Conservation (phyloP, 352 stramenopile genomes). For the Phytopythium boreale region DNA sequence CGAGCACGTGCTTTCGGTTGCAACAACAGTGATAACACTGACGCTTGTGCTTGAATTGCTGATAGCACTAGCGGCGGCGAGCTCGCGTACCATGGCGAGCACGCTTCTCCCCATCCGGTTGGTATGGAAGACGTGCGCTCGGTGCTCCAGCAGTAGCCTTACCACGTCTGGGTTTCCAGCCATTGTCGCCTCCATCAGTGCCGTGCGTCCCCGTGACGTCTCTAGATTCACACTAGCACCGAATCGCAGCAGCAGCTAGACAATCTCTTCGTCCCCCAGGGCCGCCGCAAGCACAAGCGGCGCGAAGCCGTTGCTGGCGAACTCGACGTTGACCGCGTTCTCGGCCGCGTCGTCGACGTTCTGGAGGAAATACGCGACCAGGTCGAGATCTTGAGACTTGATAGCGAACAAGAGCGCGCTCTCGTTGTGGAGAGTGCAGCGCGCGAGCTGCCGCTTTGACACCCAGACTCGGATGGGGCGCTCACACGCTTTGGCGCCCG, state of each 20-base stretch:
- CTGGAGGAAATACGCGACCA: slow-evolving; percentile 61
- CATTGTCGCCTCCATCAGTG: slow-evolving; percentile 60
- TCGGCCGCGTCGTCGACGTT: slow-evolving; percentile 24
- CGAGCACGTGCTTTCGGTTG: not conserved
- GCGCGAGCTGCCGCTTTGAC: slow-evolving; percentile 27
- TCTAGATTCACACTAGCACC: slow-evolving; percentile 74
- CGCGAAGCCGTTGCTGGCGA: slow-evolving; percentile 57
- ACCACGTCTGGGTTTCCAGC: slow-evolving; percentile 47
- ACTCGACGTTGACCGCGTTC: slow-evolving; percentile 49
- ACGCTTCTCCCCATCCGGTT: slow-evolving; percentile 61
- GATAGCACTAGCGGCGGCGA: slow-evolving; percentile 7
- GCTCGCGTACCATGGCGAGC: slow-evolving; percentile 34
- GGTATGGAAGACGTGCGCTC: slow-evolving; percentile 52
- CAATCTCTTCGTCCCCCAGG: slow-evolving; percentile 38
- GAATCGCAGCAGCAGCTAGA: slow-evolving; percentile 55
- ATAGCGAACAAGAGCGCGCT: slow-evolving; percentile 58
- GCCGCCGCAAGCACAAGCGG: slow-evolving; percentile 50
- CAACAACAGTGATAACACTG: not conserved
- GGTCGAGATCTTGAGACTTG: slow-evolving; percentile 57
- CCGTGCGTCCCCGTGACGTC: slow-evolving; percentile 58
- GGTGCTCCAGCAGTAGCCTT: slow-evolving; percentile 52
- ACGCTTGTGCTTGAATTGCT: not conserved
- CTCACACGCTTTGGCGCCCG: slow-evolving; percentile 41
- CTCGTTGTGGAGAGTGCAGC: slow-evolving; percentile 49
- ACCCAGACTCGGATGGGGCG: slow-evolving; percentile 67